Percentiles rank a stretch among this genome's conserved stretches.
phyloP scores from a whole-genome alignment of 139 green algal species.

The Closterium sp. region DNA sequence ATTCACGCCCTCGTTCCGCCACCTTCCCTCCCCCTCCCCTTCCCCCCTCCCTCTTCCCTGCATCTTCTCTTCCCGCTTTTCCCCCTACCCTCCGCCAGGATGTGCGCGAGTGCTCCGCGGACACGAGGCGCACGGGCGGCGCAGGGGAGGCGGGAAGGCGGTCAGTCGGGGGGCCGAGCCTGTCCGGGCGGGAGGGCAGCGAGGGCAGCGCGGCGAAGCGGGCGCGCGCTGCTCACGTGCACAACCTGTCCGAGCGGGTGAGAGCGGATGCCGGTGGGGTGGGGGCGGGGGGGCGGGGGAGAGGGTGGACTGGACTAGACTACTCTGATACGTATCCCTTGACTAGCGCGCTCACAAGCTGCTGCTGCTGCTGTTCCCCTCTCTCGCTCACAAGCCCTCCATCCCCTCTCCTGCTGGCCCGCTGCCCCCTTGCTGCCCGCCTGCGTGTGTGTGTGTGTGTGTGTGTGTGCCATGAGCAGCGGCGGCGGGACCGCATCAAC shows the following conservation, averaged over 20 bases:
- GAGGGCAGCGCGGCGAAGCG: slow-evolving; percentile 31
- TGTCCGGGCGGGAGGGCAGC: neutral
- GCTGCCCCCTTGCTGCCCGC: too few relatives aligned
- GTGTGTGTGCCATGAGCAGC: slow-evolving; percentile 20
- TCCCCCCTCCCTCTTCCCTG: too few relatives aligned
- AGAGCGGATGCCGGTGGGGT: too few relatives aligned
- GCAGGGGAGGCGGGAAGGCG: neutral
- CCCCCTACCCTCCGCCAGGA: neutral
- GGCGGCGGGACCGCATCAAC: slow-evolving; percentile 47
- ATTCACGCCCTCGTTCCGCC: too few relatives aligned
- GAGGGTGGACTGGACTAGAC: too few relatives aligned
- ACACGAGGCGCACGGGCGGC: neutral
- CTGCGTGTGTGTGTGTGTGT: slow-evolving; percentile 9
- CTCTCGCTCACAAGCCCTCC: too few relatives aligned
- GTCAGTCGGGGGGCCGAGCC: neutral
- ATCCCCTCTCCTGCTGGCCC: too few relatives aligned
- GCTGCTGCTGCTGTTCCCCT: too few relatives aligned
- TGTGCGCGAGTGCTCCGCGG: neutral
- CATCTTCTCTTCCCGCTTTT: neutral
- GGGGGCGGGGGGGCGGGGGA: too few relatives aligned
- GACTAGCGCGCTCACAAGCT: too few relatives aligned
- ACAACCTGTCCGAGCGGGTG: slow-evolving; percentile 48
- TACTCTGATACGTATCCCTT: too few relatives aligned
- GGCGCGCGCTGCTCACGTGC: slow-evolving; percentile 32
- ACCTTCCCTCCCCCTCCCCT: neutral